A percentile compares a stretch with the other conserved stretches of the same genome.
phyloP scores from a whole-genome alignment of 257 asterid species.

The Nicotiana paniculata region DNA sequence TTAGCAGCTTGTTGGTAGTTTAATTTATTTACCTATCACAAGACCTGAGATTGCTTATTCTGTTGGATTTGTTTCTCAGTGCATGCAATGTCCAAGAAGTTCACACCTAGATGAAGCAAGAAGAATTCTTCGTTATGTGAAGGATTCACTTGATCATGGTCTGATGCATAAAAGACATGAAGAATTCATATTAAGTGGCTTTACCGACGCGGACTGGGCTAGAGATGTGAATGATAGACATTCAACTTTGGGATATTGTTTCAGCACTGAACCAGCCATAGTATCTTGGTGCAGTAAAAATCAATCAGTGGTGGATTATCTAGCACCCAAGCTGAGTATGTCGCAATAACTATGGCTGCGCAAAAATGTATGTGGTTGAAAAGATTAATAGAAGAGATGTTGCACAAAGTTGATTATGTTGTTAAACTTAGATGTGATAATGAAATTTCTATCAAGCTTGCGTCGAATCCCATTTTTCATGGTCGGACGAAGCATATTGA shows the following conservation, averaged over 20 bases:
- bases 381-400: not conserved
- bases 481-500: slow-evolving; percentile 2
- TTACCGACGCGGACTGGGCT: not conserved
- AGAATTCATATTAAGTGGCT: not conserved
- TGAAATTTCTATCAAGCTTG: slow-evolving; percentile 7
- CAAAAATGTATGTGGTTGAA: slow-evolving; percentile 9
- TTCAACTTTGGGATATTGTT: slow-evolving; percentile 5
- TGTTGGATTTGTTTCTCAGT: slow-evolving; percentile 16
- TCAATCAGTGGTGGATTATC: not conserved
- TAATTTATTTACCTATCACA: slow-evolving; percentile 9
- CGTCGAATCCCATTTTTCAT: not conserved
- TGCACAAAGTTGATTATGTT: not conserved
- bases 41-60: slow-evolving; percentile 15
- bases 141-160: not conserved
- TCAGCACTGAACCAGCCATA: not conserved
- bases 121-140: slow-evolving; percentile 13
- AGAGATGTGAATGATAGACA: not conserved
- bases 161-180: not conserved
- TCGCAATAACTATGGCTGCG: slow-evolving; percentile 4
- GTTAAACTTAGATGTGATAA: slow-evolving; percentile 1
- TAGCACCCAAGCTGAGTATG: not conserved
- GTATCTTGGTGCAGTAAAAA: slow-evolving; percentile 9
- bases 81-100: slow-evolving; percentile 12
- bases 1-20: too few relatives aligned
- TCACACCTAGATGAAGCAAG: slow-evolving; percentile 14